phyloP scores from a whole-genome alignment of 1,139 yeast genomes.

The Candida neerlandica region DNA sequence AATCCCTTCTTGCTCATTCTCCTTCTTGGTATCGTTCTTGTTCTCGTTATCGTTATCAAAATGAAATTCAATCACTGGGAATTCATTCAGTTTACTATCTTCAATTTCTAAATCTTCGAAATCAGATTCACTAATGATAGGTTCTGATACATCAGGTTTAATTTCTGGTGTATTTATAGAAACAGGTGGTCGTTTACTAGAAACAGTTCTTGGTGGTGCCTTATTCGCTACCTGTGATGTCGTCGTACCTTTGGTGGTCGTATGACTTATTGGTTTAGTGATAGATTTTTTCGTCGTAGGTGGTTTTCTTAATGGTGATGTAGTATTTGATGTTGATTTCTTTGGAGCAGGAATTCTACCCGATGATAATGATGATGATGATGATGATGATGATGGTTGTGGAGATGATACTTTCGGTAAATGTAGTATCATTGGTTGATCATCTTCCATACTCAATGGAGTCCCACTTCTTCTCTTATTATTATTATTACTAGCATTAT shows the following conservation, averaged over 20 bases:
- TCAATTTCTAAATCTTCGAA: constrained; percentile 39
- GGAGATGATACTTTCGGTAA: background rate
- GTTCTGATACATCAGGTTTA: constrained; percentile 18
- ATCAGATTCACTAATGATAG: constrained; percentile 38
- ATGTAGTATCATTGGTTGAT: constrained; percentile 4
- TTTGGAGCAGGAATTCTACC: background rate
- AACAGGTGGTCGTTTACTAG: constrained; percentile 20
- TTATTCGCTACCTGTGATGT: no score
- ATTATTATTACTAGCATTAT: background rate
- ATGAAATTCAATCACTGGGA: constrained; percentile 12
- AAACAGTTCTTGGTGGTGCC: background rate
- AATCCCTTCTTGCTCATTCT: background rate
- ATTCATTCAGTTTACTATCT: constrained; percentile 14
- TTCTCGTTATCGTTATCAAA: constrained; percentile 4
- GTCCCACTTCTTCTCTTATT: background rate
- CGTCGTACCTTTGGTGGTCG: background rate
- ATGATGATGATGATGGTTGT: background rate
- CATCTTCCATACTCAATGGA: background rate
- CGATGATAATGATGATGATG: background rate
- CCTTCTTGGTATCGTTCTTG: no score
- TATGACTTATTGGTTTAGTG: constrained; percentile 1
- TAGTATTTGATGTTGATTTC: background rate
- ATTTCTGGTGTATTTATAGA: constrained; percentile 19
- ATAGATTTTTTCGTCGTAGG: constrained; percentile 4
- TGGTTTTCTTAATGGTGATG: constrained; percentile 7